Evolutionary conservation across 2,329 filamentous ascomycete species (phyloP).

Genomic region (Lachnellula arida): DNA sequence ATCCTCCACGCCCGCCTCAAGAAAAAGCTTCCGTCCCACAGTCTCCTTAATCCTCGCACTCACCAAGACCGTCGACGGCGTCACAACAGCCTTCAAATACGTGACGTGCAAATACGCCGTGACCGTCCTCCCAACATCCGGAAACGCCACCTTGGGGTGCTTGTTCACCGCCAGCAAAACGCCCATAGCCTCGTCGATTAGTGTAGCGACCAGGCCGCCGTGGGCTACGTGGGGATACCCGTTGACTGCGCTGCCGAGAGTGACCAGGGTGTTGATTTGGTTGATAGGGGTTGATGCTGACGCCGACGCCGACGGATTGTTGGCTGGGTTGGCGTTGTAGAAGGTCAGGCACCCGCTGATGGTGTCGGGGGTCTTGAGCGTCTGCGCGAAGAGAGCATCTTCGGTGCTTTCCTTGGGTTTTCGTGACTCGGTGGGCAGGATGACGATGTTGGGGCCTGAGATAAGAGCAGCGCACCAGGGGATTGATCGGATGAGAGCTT

Average conservation of each 20-base stretch:
- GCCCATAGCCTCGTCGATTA: slow-evolving; percentile 57
- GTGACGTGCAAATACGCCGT: slow-evolving; percentile 50
- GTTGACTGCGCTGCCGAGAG: slow-evolving; percentile 47
- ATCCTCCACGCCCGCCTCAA: slow-evolving; percentile 44
- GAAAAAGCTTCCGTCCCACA: slow-evolving; percentile 49
- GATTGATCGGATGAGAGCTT: slow-evolving; percentile 35
- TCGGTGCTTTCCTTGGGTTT: slow-evolving; percentile 37
- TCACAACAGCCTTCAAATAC: slow-evolving; percentile 47
- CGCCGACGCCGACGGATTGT: slow-evolving; percentile 21
- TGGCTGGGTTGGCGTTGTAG: slow-evolving; percentile 31
- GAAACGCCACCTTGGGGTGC: slow-evolving; percentile 9
- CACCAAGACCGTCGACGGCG: slow-evolving; percentile 44
- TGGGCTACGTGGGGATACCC: slow-evolving; percentile 50
- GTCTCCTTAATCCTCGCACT: slow-evolving; percentile 38
- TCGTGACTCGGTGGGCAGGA: slow-evolving; percentile 37
- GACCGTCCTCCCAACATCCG: slow-evolving; percentile 31
- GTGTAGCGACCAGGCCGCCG: slow-evolving; percentile 51
- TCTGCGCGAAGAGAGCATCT: slow-evolving; percentile 49
- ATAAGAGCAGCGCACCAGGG: slow-evolving; percentile 47
- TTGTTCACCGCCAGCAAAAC: slow-evolving; percentile 38
- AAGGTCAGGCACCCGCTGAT: slow-evolving; percentile 43
- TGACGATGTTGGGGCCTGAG: slow-evolving; percentile 36
- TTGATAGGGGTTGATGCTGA: slow-evolving; percentile 1
- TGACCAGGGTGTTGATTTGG: slow-evolving; percentile 18
- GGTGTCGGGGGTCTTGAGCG: slow-evolving; percentile 46